These are phyloP conservation scores for Monocercomonoides exilis DNA, from an alignment of 78 protist species.

Conservation along the genomic window DNA sequence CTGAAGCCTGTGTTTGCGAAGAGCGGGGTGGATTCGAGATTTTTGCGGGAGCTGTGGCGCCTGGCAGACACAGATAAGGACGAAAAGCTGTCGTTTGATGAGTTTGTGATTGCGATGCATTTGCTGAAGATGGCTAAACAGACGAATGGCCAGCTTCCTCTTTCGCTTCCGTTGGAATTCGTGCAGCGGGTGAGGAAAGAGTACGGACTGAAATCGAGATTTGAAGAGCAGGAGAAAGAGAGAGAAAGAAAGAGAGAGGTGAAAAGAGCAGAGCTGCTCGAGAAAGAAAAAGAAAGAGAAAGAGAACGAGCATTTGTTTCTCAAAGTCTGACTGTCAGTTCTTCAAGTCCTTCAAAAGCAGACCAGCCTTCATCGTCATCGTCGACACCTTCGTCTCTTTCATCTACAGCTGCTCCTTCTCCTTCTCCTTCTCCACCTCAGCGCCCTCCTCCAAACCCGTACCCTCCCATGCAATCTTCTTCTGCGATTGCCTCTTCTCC, in stretches of 20 bases:
- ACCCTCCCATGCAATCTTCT: too few species aligned
- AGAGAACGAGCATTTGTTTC: too few species aligned
- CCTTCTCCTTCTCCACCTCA: constrained; percentile 27
- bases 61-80: constrained; percentile 22
- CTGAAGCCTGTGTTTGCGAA: not conserved
- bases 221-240: too few species aligned
- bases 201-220: too few species aligned
- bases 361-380: too few species aligned
- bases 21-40: not conserved
- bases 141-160: not conserved
- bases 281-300: too few species aligned
- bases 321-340: too few species aligned
- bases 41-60: constrained; percentile 17
- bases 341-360: too few species aligned
- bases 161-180: not conserved
- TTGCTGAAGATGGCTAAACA: constrained; percentile 8
- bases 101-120: constrained; percentile 51
- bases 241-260: too few species aligned
- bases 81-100: constrained; percentile 45
- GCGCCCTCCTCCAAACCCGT: not conserved
- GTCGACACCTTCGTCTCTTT: constrained; percentile 19
- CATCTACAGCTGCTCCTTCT: not conserved
- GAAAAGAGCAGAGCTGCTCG: too few species aligned
- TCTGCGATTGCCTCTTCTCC: too few species aligned
- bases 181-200: too few species aligned